Conservation (phyloP, 345 rosid genomes). For the Geranium rotundifolium region DNA sequence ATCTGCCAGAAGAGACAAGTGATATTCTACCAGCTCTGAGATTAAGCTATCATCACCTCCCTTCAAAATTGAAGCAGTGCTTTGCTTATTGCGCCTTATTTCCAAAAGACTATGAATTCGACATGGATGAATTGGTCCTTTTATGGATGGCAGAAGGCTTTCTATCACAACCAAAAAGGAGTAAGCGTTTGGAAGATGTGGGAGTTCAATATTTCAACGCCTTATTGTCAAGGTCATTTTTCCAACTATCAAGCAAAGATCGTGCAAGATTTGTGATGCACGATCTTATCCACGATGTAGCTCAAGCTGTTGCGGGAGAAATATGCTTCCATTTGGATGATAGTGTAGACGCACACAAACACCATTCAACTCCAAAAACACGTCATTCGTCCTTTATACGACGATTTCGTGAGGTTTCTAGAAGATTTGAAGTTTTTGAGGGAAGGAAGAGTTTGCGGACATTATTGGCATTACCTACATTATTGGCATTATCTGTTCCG, state of each 20-base stretch:
- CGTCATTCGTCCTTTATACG: conserved; percentile 8
- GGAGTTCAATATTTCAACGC: conserved; percentile 15
- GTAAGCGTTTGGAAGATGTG: conserved; percentile 6
- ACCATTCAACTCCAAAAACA: neutral
- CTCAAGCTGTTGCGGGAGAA: conserved; percentile 10
- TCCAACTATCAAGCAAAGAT: conserved; percentile 13
- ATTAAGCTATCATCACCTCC: conserved; percentile 14
- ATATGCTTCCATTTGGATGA: conserved; percentile 1
- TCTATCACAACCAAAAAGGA: conserved; percentile 2
- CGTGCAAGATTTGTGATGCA: conserved; percentile 19
- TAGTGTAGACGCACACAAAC: too few relatives aligned
- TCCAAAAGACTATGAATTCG: conserved; percentile 11
- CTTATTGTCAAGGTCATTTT: conserved; percentile 19
- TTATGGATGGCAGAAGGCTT: conserved; percentile 21
- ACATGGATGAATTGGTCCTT: conserved; percentile 12
- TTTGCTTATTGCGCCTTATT: conserved; percentile 17
- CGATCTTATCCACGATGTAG: conserved; percentile 17
- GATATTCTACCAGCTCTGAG: conserved; percentile 10
- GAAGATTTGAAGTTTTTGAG: conserved; percentile 5
- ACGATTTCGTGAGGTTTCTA: neutral
- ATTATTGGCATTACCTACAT: conserved; percentile 2
- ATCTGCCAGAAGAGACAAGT: too few relatives aligned
- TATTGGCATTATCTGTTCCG: too few relatives aligned
- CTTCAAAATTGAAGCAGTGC: conserved; percentile 12
- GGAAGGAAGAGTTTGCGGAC: conserved; percentile 10